Base-by-base conservation (phyloP, 768 basidiomycete genomes). In the Tephrocybe sp. region DNA sequence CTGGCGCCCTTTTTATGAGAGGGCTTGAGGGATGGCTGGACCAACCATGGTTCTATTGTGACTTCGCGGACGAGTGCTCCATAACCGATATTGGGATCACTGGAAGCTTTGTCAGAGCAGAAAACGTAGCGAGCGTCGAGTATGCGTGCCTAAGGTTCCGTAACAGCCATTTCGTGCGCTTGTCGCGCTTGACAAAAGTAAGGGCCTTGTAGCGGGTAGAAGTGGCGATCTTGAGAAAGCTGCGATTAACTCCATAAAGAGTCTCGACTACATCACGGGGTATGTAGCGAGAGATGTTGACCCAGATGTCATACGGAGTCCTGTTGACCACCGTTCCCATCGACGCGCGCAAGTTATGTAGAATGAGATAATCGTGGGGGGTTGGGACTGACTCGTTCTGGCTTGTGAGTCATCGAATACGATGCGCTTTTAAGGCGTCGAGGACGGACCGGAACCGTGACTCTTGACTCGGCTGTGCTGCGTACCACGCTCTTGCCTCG, bases 31-130 rank as follows among this genome's bases (percentile, higher is more conserved):
- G 60, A 63, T 1, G 65, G 70, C 45, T 68, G 64, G 12, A 77
- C 67, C 20, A 68, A 59, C 77, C 75, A 78, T 21, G 77, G 76
- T 39, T 65, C 58, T 28, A 78, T 65, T 20, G 53, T 60, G 50
- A 78, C 60, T 25, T 65, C 57, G 34, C 63, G 69, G 18, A 76
- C 73, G 30, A 66, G 55, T 5, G 52, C 44, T 12, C 66, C 66
- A 15, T 51, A 43, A 11, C 64, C 62, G n/a, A 68, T 61, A 38
- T 62, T 50, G 7, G 41, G 65, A 58, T 69, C 58, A 38, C 68
- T 69, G 46, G 20, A 28, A 30, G 45, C 3, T n/a, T 17, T 38
- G 38, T 28, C 2, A 25, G 12, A 34, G 23, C 8, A 7, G 32
- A 30, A 20, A 51, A 34, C 42, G 20, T 10, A n/a, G 53, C 48